phyloP scores from a whole-genome alignment of 805 yeast species.

The Metschnikowia lochheadii region DNA sequence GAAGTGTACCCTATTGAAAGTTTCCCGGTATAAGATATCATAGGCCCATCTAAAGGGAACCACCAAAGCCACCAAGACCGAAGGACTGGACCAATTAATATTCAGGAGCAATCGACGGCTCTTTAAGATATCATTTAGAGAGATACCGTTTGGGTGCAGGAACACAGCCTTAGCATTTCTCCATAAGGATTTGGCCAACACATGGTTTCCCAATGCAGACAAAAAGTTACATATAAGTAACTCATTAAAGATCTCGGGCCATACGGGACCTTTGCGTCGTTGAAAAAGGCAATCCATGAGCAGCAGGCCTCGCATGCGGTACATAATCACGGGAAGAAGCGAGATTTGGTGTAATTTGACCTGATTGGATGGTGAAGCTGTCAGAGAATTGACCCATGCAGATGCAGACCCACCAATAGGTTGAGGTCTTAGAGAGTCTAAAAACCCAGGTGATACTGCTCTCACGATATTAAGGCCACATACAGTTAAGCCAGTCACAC shows the following conservation, averaged over 20 bases:
- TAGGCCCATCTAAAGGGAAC: slow-evolving; percentile 37
- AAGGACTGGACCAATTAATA: slow-evolving; percentile 28
- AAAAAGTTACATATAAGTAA: slow-evolving; percentile 34
- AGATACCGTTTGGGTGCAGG: neutral
- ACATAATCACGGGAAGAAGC: slow-evolving; percentile 35
- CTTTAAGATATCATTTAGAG: neutral
- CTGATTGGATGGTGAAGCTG: slow-evolving; percentile 22
- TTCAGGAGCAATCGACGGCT: slow-evolving; percentile 15
- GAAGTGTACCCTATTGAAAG: slow-evolving; percentile 32
- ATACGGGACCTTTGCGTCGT: neutral
- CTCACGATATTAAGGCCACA: slow-evolving; percentile 38
- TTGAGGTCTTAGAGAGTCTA: slow-evolving; percentile 21
- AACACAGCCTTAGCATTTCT: slow-evolving; percentile 7
- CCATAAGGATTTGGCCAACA: slow-evolving; percentile 20
- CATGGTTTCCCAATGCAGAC: slow-evolving; percentile 36
- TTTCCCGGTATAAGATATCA: slow-evolving; percentile 29
- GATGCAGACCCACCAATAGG: neutral
- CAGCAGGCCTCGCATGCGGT: slow-evolving; percentile 35
- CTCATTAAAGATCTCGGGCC: slow-evolving; percentile 28
- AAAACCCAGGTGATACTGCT: slow-evolving; percentile 30
- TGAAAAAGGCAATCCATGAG: slow-evolving; percentile 25
- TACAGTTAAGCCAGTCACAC: slow-evolving; percentile 35
- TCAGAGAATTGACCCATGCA: neutral
- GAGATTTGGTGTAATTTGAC: slow-evolving; percentile 36
- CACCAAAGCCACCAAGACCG: slow-evolving; percentile 30